Base-by-base conservation (phyloP, 2,329 filamentous ascomycete genomes). In the Colletotrichum graminicola region DNA sequence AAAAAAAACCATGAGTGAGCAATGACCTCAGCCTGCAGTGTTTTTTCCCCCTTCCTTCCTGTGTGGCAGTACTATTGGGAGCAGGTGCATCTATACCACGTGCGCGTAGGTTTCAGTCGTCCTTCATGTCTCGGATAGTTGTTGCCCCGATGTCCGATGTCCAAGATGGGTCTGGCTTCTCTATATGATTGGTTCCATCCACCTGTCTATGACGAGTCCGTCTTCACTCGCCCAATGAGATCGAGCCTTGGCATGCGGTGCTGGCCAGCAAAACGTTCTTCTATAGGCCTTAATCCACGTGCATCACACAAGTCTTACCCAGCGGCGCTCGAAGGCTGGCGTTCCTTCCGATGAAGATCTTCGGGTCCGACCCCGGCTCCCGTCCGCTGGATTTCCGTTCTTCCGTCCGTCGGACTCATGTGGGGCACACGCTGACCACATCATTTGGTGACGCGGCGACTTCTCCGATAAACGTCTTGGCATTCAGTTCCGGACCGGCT, bases 101-200 rank as follows among this genome's bases (percentile, higher is more conserved):
- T 21, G n/a, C 62, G 23, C 55, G 47, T 65, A 29, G 55, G 45
- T 47, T 23, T 34, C 54, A 43, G n/a, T 51, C 43, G 18, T 51
- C 34, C 34, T 47, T 51, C 43, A 18, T 32, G 29, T 65, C 32
- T 62, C 77, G 77, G 76, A 75, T 43, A 60, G 74, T 74, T 57
- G 77, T 77, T 76, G 69, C 47, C 64, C 77, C 76, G 77, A 76
- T 72, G 16, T 54, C 77, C 77, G 77, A 77, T 45, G 54, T 62
- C 68, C 68, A 60, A 69, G 49, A 60, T 60, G 62, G 61, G 56
- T 29, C 62, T 65, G 43, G 26, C n/a, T n/a, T 10, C 8, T 54
- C 6, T 0, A 7, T 32, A 10, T 55, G 16, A 69, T 69, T 64
- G 65, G 69, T 12, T 34, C 4, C 1, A 34, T 3, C 2, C 21